These are phyloP conservation scores for Pyrenula massariospora DNA, from an alignment of 495 filamentous ascomycete species.

Conservation along the genomic window DNA sequence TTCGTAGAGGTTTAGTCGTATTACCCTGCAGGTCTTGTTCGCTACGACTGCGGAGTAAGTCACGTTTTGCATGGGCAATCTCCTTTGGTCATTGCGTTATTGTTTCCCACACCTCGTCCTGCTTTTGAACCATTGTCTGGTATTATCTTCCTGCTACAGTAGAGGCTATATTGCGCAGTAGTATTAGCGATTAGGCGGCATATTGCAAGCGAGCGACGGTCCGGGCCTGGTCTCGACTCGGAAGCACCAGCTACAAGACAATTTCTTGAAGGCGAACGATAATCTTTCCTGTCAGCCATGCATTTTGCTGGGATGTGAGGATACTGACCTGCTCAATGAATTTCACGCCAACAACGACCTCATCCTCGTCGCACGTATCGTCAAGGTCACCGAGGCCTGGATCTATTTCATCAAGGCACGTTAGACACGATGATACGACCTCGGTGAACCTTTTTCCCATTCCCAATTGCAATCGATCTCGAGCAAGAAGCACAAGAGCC, in stretches of 20 bases:
- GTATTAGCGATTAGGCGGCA: no score
- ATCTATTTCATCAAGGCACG: conserved; percentile 39
- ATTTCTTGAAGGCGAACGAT: not conserved
- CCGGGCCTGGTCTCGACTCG: no score
- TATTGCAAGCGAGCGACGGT: no score
- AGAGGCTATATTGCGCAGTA: no score
- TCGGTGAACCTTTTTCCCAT: conserved; percentile 41
- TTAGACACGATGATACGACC: conserved; percentile 41
- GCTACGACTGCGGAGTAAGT: no score
- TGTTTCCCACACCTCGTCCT: no score
- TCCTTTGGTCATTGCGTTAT: no score
- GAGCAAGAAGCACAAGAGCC: conserved; percentile 25
- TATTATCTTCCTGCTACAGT: no score
- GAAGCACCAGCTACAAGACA: not conserved
- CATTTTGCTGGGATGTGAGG: conserved; percentile 2
- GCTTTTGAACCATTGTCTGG: no score
- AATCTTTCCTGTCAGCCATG: not conserved
- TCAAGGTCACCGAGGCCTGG: conserved; percentile 24
- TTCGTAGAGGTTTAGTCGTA: no score
- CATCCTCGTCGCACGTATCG: conserved; percentile 38
- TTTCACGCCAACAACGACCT: conserved; percentile 33
- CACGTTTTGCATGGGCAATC: no score
- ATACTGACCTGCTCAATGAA: conserved; percentile 30
- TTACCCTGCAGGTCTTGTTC: no score
- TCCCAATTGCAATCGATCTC: conserved; percentile 17